Evolutionary conservation across 345 rosid species (phyloP).

Genomic region (Mangifera indica): DNA sequence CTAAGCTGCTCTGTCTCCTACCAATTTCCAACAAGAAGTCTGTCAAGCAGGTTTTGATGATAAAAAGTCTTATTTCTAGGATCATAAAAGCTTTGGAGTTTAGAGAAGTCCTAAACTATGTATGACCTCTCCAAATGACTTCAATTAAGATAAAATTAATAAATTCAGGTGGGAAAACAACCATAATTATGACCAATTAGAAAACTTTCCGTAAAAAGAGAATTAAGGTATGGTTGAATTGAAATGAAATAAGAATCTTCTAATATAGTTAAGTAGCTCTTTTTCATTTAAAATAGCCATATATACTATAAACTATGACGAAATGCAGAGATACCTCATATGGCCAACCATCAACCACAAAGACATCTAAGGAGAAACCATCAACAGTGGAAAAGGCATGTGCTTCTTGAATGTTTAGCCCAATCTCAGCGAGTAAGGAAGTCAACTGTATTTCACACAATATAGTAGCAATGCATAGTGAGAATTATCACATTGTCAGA

Average conservation of each 20-base stretch:
- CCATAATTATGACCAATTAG: not conserved
- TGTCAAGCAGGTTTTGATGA: conserved; percentile 21
- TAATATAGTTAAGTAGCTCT: not conserved
- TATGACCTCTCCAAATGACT: not conserved
- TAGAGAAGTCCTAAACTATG: not conserved
- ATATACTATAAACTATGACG: not conserved
- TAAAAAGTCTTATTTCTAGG: not conserved
- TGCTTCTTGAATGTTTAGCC: conserved; percentile 97
- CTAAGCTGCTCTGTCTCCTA: conserved; percentile 84
- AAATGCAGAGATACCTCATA: conserved; percentile 60
- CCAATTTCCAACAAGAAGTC: conserved; percentile 27
- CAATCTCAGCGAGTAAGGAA: conserved; percentile 81
- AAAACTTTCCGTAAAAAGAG: not conserved
- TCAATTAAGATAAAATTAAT: too few relatives aligned
- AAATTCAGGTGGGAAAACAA: not conserved
- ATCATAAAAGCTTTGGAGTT: not conserved
- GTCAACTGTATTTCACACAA: conserved; percentile 61
- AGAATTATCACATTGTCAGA: not conserved
- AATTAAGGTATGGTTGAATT: not conserved
- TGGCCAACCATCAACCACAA: conserved; percentile 99
- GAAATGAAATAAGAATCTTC: not conserved
- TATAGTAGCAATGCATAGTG: conserved; percentile 16
- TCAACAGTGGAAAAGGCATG: conserved; percentile 93
- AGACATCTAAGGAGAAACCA: conserved; percentile 94
- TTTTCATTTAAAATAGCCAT: not conserved